phyloP scores from a whole-genome alignment of 306 rosid species.

The Styphnolobium japonicum region DNA sequence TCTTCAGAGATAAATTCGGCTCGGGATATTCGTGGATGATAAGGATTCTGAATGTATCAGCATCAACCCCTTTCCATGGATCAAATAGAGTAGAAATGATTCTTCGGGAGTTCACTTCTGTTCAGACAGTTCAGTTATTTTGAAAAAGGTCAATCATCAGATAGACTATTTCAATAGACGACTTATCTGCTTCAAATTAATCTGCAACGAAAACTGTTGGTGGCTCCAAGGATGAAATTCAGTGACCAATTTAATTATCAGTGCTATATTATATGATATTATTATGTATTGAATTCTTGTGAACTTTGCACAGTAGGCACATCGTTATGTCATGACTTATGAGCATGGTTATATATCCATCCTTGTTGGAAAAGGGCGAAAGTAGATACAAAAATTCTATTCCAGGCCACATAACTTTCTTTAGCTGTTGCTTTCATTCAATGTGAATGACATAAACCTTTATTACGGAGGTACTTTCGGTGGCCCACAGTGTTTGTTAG shows the following conservation, averaged over 20 bases:
- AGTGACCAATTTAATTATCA: constrained; percentile 16
- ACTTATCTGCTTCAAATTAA: background rate
- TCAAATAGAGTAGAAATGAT: background rate
- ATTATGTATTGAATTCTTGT: background rate
- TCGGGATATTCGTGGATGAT: constrained; percentile 45
- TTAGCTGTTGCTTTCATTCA: constrained; percentile 21
- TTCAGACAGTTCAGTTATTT: background rate
- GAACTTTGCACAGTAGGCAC: background rate
- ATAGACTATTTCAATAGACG: background rate
- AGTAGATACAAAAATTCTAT: constrained; percentile 25
- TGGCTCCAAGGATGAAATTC: background rate
- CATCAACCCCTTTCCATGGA: constrained; percentile 22
- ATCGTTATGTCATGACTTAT: no score
- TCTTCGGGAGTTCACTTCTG: background rate
- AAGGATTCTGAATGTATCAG: constrained; percentile 49
- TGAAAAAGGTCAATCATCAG: background rate
- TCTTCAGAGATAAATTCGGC: constrained; percentile 34
- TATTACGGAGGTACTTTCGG: constrained; percentile 15
- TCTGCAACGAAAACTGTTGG: background rate
- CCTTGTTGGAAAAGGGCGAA: background rate
- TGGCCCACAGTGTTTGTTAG: background rate
- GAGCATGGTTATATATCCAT: background rate
- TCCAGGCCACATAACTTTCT: background rate
- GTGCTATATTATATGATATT: background rate
- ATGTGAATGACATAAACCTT: background rate